Evolutionary conservation across 2,329 filamentous ascomycete genomes (phyloP).

Genomic region (Calonectria crousiana): DNA sequence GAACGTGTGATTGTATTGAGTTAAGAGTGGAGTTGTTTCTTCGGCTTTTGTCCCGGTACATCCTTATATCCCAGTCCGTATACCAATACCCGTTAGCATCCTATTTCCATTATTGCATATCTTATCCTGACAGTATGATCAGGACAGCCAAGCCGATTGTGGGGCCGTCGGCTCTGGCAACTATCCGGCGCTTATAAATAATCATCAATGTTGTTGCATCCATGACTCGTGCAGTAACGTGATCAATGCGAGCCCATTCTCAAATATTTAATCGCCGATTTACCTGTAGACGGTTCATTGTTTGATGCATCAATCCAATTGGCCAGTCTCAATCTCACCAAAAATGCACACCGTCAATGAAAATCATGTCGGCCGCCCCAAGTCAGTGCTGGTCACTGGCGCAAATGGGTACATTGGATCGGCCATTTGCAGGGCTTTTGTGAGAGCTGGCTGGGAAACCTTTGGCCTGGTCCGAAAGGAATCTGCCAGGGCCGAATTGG

Average conservation of each 20-base stretch:
- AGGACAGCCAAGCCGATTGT: not conserved
- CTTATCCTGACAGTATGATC: too few relatives aligned
- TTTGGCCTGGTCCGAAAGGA: constrained; percentile 58
- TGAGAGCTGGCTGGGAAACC: constrained; percentile 57
- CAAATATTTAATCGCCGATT: not conserved
- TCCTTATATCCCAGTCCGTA: too few relatives aligned
- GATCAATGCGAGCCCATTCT: too few relatives aligned
- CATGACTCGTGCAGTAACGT: too few relatives aligned
- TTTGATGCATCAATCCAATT: not conserved
- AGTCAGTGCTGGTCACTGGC: constrained; percentile 59
- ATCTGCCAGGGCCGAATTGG: constrained; percentile 46
- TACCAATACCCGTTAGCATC: too few relatives aligned
- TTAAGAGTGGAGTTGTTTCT: too few relatives aligned
- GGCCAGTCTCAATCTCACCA: not conserved
- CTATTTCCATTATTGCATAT: too few relatives aligned
- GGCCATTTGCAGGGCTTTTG: constrained; percentile 59
- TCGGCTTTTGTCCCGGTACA: too few relatives aligned
- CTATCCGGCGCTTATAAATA: constrained; percentile 18
- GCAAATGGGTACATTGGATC: constrained; percentile 63
- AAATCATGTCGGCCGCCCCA: not conserved
- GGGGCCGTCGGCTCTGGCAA: constrained; percentile 2
- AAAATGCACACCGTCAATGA: not conserved
- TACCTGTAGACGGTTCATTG: not conserved
- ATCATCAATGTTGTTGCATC: too few relatives aligned
- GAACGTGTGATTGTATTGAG: too few relatives aligned